Conservation (phyloP, 495 filamentous ascomycete species). For the Penicillium argentinense region DNA sequence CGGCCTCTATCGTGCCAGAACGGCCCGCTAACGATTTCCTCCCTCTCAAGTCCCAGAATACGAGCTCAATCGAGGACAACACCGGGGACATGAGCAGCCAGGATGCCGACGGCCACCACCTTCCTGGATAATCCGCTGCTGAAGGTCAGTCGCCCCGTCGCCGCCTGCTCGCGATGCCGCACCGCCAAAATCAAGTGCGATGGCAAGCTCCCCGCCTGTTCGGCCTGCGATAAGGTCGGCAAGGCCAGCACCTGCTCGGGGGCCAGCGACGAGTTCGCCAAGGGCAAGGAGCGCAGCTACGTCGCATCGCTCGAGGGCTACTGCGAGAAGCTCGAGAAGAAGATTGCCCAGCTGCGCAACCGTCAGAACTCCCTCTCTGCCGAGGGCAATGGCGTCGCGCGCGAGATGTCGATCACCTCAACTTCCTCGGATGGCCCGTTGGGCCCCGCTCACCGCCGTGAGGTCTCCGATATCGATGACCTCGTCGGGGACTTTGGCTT, state of each 20-base stretch:
- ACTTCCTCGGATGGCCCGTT: constrained; percentile 41
- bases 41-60: no score
- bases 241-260: constrained; percentile 83
- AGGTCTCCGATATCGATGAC: constrained; percentile 76
- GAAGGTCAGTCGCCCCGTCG: constrained; percentile 86
- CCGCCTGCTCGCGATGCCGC: constrained; percentile 89
- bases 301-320: constrained; percentile 87
- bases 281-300: constrained; percentile 93
- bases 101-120: constrained; percentile 31
- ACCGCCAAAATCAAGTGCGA: constrained; percentile 95
- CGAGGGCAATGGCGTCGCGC: constrained; percentile 59
- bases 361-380: constrained; percentile 59
- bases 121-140: constrained; percentile 73
- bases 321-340: constrained; percentile 80
- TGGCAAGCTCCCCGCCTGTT: constrained; percentile 90
- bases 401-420: constrained; percentile 52
- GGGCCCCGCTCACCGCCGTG: constrained; percentile 43
- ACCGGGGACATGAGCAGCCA: constrained; percentile 7
- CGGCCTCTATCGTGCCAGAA: no score
- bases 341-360: constrained; percentile 55
- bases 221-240: constrained; percentile 84
- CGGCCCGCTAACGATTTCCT: no score
- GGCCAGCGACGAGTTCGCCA: constrained; percentile 89
- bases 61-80: neutral
- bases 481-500: constrained; percentile 81